Evolutionary conservation across 1,284 basidiomycete genomes (phyloP).

Genomic region (Malassezia japonica): DNA sequence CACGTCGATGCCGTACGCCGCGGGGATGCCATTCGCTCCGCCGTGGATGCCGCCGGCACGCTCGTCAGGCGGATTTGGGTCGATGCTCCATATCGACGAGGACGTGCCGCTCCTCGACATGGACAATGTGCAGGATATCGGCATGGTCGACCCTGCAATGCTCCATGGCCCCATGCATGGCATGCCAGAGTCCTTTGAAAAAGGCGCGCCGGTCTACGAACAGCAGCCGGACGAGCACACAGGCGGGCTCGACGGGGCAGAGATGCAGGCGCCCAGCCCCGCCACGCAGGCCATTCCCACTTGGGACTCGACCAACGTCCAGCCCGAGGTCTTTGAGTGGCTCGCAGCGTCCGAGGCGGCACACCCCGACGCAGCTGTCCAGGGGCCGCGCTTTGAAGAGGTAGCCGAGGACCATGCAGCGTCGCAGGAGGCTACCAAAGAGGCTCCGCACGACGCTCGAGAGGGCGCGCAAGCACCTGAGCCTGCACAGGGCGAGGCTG

Average conservation of each 20-base stretch:
- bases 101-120: not conserved
- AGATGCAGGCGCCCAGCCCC: too few species aligned
- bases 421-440: too few species aligned
- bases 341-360: not conserved
- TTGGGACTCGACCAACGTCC: not conserved
- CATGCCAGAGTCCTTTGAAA: too few species aligned
- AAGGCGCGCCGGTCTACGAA: too few species aligned
- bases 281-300: too few species aligned
- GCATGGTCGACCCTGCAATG: not conserved
- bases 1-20: not conserved
- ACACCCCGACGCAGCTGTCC: not conserved
- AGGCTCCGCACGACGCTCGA: too few species aligned
- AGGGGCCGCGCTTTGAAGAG: not conserved
- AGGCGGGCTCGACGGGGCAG: too few species aligned
- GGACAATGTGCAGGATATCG: not conserved
- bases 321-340: not conserved
- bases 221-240: too few species aligned
- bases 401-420: not conserved
- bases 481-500: not conserved
- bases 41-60: conserved; percentile 6
- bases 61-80: not conserved
- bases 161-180: too few species aligned
- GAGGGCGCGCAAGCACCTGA: too few species aligned
- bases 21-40: not conserved
- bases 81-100: not conserved